phyloP scores from a whole-genome alignment of 495 filamentous ascomycete species.

The Neurospora pannonica region DNA sequence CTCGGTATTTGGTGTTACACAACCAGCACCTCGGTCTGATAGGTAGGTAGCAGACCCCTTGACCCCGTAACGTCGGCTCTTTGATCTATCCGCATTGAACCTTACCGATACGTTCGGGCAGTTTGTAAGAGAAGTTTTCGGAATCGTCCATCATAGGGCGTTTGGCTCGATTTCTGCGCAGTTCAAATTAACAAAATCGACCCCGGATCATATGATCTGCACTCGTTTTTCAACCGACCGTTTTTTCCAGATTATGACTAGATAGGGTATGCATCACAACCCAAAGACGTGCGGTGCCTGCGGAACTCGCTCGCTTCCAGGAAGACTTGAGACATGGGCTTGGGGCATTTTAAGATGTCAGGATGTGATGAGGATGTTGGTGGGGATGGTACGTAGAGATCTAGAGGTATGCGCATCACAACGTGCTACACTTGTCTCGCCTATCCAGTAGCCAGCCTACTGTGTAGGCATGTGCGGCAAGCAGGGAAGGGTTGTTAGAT shows the following conservation, averaged over 20 bases:
- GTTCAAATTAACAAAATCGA: constrained; percentile 20
- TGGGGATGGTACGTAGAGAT: not conserved
- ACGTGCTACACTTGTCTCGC: not conserved
- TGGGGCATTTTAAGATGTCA: not conserved
- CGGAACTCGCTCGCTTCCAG: constrained; percentile 11
- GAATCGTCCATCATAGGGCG: not conserved
- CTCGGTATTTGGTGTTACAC: not conserved
- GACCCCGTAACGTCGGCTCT: not conserved
- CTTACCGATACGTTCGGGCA: not conserved
- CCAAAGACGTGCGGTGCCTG: not conserved
- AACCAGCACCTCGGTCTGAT: not conserved
- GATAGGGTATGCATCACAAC: not conserved
- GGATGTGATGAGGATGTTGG: not conserved
- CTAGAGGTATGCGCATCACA: not conserved
- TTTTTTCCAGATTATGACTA: constrained; percentile 31
- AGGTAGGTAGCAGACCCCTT: not conserved
- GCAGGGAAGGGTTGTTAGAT: not conserved
- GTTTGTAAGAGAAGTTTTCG: not conserved
- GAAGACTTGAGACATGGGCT: constrained; percentile 13
- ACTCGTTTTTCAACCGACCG: constrained; percentile 30
- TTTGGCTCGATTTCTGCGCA: not conserved
- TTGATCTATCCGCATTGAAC: not conserved
- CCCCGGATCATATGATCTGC: constrained; percentile 39
- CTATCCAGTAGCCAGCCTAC: not conserved
- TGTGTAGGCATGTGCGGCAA: not conserved